These are phyloP conservation scores for Boeremia exigua DNA, from an alignment of 2,329 filamentous ascomycete genomes.

Conservation along the genomic window DNA sequence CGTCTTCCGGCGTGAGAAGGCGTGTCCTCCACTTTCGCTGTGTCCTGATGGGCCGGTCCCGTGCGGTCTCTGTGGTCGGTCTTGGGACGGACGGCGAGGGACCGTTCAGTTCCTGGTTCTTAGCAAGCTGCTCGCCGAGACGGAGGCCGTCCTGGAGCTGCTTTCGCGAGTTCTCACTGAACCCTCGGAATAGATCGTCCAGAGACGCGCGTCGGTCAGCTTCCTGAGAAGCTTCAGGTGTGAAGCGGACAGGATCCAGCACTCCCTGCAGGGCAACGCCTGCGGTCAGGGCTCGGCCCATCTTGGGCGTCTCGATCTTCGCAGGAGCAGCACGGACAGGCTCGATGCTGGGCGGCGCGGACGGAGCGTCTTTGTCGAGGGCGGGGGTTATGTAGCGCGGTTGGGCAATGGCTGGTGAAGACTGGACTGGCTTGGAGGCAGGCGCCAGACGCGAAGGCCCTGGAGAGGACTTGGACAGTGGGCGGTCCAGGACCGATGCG, in stretches of 20 bases:
- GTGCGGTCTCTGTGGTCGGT: slow-evolving; percentile 21
- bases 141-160: slow-evolving; percentile 48
- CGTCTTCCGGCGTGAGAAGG: slow-evolving; percentile 44
- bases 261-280: slow-evolving; percentile 48
- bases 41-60: slow-evolving; percentile 32
- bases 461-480: slow-evolving; percentile 11
- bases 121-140: slow-evolving; percentile 48
- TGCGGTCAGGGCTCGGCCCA: slow-evolving; percentile 47
- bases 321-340: slow-evolving; percentile 21
- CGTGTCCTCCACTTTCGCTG: slow-evolving; percentile 35
- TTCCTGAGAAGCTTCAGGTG: slow-evolving; percentile 34
- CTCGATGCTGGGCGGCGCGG: slow-evolving; percentile 40
- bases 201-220: slow-evolving; percentile 34
- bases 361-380: slow-evolving; percentile 34
- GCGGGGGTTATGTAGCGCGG: slow-evolving; percentile 39
- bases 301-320: slow-evolving; percentile 38
- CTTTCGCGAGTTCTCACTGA: slow-evolving; percentile 47
- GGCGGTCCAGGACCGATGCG: slow-evolving; percentile 19
- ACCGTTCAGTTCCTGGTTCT: slow-evolving; percentile 23
- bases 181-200: slow-evolving; percentile 48
- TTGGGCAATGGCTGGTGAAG: slow-evolving; percentile 22
- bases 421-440: slow-evolving; percentile 7
- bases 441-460: slow-evolving; percentile 9
- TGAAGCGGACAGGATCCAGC: slow-evolving; percentile 38
- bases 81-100: slow-evolving; percentile 26